Conservation (phyloP, 257 asterid species). For the Oldenlandia corymbosa region DNA sequence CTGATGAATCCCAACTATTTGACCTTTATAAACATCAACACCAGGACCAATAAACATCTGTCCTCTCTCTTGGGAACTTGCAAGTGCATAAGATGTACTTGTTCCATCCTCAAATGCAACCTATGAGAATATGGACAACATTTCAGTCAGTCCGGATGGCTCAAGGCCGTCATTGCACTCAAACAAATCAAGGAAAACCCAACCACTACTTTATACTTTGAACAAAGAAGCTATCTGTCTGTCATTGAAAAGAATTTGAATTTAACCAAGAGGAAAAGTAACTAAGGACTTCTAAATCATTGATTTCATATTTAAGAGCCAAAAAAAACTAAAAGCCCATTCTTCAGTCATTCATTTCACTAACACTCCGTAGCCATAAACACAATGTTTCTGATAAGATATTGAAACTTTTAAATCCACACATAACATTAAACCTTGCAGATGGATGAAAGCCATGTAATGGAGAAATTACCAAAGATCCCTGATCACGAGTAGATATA, state of each 20-base stretch:
- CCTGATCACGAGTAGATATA: slow-evolving; percentile 86
- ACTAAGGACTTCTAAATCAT: no score
- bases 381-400: background rate
- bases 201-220: background rate
- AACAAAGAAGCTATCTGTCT: background rate
- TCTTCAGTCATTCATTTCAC: background rate
- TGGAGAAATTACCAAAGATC: slow-evolving; percentile 69
- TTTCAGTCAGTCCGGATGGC: background rate
- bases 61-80: slow-evolving; percentile 94
- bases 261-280: no score
- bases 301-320: background rate
- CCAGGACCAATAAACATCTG: slow-evolving; percentile 89
- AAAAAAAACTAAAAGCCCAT: background rate
- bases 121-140: slow-evolving; percentile 22
- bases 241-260: background rate
- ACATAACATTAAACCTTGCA: background rate
- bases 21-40: slow-evolving; percentile 83
- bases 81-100: slow-evolving; percentile 74
- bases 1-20: slow-evolving; percentile 91
- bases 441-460: background rate
- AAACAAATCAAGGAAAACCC: background rate
- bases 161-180: background rate
- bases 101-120: slow-evolving; percentile 96
- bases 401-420: background rate
- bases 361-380: background rate